phyloP scores from a whole-genome alignment of 495 filamentous ascomycete genomes.

The Aspergillus sparsus region DNA sequence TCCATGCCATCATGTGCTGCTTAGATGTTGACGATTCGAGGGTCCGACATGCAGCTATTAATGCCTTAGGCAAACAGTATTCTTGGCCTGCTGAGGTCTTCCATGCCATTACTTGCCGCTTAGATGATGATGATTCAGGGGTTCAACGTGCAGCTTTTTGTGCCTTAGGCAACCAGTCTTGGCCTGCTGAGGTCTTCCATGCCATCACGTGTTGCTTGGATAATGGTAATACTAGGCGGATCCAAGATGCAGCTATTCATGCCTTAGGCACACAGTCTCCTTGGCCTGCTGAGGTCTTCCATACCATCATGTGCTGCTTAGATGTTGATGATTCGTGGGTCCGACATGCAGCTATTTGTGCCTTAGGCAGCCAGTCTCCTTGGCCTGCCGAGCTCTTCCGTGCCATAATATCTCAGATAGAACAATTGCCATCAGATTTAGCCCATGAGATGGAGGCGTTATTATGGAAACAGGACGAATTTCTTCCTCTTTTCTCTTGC shows the following conservation, averaged over 20 bases:
- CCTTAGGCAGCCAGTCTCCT: not conserved
- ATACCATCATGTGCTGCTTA: not conserved
- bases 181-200: not conserved
- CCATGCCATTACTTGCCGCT: not conserved
- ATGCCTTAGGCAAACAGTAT: slow-evolving; percentile 1
- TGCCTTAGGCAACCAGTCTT: slow-evolving; percentile 3
- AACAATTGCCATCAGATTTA: not conserved
- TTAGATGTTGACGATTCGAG: slow-evolving; percentile 1
- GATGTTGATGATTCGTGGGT: not conserved
- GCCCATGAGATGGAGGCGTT: slow-evolving; percentile 4
- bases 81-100: slow-evolving; percentile 3
- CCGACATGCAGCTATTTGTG: not conserved
- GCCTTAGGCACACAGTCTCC: not conserved
- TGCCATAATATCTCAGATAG: not conserved
- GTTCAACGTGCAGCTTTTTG: not conserved
- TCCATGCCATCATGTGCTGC: slow-evolving; percentile 2
- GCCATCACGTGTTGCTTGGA: not conserved
- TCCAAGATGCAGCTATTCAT: not conserved
- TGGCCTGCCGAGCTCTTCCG: not conserved
- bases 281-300: not conserved
- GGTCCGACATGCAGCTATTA: not conserved
- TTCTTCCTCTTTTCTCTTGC: not conserved
- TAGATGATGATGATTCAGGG: not conserved
- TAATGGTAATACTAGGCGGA: not conserved
- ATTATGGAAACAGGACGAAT: slow-evolving; percentile 14